Base-by-base conservation (phyloP, 306 rosid species). In the Ammopiptanthus mongolicus region DNA sequence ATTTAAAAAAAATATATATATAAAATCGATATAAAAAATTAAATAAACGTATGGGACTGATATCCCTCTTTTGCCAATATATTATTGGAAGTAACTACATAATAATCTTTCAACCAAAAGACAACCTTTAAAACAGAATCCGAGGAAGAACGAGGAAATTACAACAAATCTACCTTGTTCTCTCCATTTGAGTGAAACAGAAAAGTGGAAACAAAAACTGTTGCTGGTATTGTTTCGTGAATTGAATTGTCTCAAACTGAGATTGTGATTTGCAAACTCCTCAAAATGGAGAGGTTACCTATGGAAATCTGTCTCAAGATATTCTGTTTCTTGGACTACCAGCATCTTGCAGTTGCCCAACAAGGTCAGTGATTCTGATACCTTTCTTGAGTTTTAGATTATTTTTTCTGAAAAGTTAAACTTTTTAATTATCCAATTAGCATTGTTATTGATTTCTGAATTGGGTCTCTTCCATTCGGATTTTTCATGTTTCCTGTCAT, bases 311-410 rank as follows among this genome's bases (percentile, higher is more conserved):
- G 73, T 64, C 62, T 73, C 17, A 85, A 87, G 71, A 87, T 91
- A 4, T 85, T 91, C 76, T 79, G 85, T 74, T 79, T 84, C 71
- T 85, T 88, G 84, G 94, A 91, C 46, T 37, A 83, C 44, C 88
- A 68, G n/a, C 79, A 77, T 70, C 94, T 88, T 12, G 85, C 88
- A 37, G 59, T 74, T 36, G 84, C 83, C 52, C 86, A 88, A 73
- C 90, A 88, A 85, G 93, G 93, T 91, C 77, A n/a, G 74, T 69
- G 10, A 47, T 33, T 2, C 74, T 37, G 44, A 41, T 41, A 41
- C 50, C 17, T 60, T 14, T 18, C 19, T 47, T 14, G 2, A 37
- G 65, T 65, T 28, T 33, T 28, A 9, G 1, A 12, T 70, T 46
- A 1, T 46, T 68, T 77, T 0, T 15, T 76, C 29, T 33, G 3